Percentiles rank a stretch among this genome's conserved stretches.
Evolutionary conservation across 768 basidiomycete species (phyloP).

Genomic region (Podaxis sp.): DNA sequence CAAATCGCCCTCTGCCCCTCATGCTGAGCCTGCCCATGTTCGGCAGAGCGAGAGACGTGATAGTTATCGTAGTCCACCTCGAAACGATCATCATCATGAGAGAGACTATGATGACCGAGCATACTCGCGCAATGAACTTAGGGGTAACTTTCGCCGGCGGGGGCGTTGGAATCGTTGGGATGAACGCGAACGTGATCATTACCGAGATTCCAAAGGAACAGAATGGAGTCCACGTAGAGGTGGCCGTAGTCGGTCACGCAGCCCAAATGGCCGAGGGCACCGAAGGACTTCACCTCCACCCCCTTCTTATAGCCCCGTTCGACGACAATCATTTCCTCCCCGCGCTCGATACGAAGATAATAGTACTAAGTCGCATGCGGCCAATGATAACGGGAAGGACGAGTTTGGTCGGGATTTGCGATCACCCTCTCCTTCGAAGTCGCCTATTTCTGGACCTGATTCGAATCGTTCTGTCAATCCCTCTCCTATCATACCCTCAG

Average conservation of each 20-base stretch:
- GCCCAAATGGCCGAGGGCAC: constrained; percentile 62
- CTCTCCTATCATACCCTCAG: constrained; percentile 33
- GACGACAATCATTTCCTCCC: constrained; percentile 38
- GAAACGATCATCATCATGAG: constrained; percentile 48
- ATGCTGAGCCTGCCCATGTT: constrained; percentile 1
- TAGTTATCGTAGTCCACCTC: constrained; percentile 43
- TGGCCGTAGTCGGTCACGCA: constrained; percentile 70
- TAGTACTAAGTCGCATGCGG: constrained; percentile 12
- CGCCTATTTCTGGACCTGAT: constrained; percentile 19
- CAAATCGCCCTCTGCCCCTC: constrained; percentile 22
- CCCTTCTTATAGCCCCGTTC: constrained; percentile 57
- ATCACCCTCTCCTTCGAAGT: constrained; percentile 42
- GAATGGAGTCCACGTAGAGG: constrained; percentile 42
- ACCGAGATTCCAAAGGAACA: constrained; percentile 38
- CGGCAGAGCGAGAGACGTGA: constrained; percentile 31
- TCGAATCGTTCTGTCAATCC: constrained; percentile 19
- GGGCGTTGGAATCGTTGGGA: constrained; percentile 51
- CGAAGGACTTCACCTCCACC: constrained; percentile 46
- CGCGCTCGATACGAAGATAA: constrained; percentile 25
- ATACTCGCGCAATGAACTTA: constrained; percentile 50
- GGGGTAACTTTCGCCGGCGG: constrained; percentile 59
- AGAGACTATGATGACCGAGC: constrained; percentile 51
- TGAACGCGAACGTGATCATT: constrained; percentile 57
- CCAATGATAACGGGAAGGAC: constrained; percentile 53
- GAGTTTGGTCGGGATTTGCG: constrained; percentile 87